Evolutionary conservation across 2,329 filamentous ascomycete species (phyloP).

Genomic region (Fusarium poae): DNA sequence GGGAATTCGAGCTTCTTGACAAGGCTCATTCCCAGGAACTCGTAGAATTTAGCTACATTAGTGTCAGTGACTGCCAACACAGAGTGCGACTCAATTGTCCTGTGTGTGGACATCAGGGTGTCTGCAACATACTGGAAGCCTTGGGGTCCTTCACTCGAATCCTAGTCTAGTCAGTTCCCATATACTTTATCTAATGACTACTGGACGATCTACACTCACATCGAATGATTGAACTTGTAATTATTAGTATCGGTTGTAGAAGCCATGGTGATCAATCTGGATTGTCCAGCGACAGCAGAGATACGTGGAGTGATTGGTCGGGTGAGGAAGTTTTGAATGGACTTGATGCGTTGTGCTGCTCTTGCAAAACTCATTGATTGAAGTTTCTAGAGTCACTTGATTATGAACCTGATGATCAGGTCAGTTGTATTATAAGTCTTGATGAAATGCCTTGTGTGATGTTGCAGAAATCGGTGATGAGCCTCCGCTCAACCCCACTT

Average conservation of each 20-base stretch:
- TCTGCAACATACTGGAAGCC: conserved; percentile 69
- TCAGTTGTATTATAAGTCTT: conserved; percentile 8
- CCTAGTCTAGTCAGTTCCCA: conserved; percentile 63
- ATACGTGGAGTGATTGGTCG: conserved; percentile 18
- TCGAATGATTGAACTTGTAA: conserved; percentile 92
- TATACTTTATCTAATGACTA: not conserved
- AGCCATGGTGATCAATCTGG: conserved; percentile 77
- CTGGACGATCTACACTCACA: conserved; percentile 65
- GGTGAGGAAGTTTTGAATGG: conserved; percentile 39
- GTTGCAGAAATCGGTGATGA: conserved; percentile 19
- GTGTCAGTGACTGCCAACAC: conserved; percentile 15
- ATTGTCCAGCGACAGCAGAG: conserved; percentile 23
- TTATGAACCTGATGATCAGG: conserved; percentile 1
- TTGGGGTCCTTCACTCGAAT: conserved; percentile 95
- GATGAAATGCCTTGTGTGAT: conserved; percentile 2
- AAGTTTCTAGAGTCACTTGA: not conserved
- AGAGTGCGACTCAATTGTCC: not conserved
- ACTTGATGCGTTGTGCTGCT: conserved; percentile 46
- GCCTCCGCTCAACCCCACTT: conserved; percentile 36
- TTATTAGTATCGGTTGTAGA: conserved; percentile 78
- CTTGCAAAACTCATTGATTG: conserved; percentile 49
- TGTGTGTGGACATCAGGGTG: conserved; percentile 43
- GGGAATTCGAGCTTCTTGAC: conserved; percentile 85
- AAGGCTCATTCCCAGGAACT: conserved; percentile 88
- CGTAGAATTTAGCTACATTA: conserved; percentile 84